A percentile compares a stretch with the other conserved stretches of the same genome.
Evolutionary conservation across 768 basidiomycete genomes (phyloP).

Genomic region (Lactarius deliciosus): DNA sequence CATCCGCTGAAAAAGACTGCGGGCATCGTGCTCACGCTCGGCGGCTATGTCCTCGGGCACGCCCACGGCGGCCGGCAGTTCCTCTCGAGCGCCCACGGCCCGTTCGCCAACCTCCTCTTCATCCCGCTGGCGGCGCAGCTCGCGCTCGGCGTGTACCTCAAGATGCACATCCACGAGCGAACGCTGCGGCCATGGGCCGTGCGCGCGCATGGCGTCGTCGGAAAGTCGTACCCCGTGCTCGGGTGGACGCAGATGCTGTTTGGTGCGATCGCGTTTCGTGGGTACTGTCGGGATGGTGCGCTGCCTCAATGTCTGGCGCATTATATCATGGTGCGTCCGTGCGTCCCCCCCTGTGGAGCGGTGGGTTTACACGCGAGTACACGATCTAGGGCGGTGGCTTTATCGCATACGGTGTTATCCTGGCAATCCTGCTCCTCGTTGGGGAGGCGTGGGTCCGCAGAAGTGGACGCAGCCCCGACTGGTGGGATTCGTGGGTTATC

Average conservation of each 20-base stretch:
- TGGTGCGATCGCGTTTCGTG: conserved; percentile 69
- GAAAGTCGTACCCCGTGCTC: conserved; percentile 78
- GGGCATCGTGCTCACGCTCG: conserved; percentile 67
- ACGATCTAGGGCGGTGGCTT: conserved; percentile 70
- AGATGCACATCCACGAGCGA: conserved; percentile 84
- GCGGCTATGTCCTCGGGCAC: conserved; percentile 81
- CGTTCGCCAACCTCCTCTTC: conserved; percentile 63
- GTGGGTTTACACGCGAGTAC: not conserved
- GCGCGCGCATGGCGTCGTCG: conserved; percentile 69
- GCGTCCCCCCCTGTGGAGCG: too few relatives aligned
- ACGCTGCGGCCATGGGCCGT: conserved; percentile 72
- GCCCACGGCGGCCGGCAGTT: conserved; percentile 82
- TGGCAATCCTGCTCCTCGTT: conserved; percentile 73
- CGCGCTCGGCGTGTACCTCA: conserved; percentile 81
- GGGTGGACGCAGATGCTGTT: conserved; percentile 92
- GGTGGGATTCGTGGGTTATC: conserved; percentile 77
- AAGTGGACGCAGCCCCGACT: conserved; percentile 75
- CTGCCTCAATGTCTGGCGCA: conserved; percentile 87
- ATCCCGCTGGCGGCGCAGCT: conserved; percentile 67
- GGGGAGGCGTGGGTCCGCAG: conserved; percentile 77
- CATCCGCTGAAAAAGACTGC: conserved; percentile 44
- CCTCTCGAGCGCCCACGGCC: conserved; percentile 68
- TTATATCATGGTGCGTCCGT: conserved; percentile 66
- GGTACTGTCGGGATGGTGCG: conserved; percentile 76
- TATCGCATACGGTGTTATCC: conserved; percentile 80